Conservation (phyloP, 2,329 filamentous ascomycete genomes). For the Graphilbum sp. region DNA sequence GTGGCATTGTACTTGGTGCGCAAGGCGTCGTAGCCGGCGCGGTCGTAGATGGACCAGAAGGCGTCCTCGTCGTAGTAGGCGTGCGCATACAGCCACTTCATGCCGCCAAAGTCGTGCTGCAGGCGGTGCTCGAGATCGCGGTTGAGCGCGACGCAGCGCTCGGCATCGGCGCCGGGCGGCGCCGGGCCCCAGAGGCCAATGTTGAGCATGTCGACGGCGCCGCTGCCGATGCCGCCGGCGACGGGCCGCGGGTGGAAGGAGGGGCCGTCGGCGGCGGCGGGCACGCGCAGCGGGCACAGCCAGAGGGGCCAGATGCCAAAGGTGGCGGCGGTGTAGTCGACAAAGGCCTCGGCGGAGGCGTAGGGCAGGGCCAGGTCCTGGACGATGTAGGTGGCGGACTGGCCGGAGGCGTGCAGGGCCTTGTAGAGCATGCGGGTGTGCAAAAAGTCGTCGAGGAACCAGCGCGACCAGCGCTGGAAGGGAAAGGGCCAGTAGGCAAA, state of each 20-base stretch:
- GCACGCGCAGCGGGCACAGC: conserved; percentile 36
- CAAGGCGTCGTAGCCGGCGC: conserved; percentile 38
- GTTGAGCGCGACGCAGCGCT: conserved; percentile 53
- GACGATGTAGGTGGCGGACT: conserved; percentile 47
- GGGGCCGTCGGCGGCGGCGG: conserved; percentile 19
- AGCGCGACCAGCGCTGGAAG: conserved; percentile 48
- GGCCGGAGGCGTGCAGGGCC: conserved; percentile 50
- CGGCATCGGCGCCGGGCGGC: conserved; percentile 25
- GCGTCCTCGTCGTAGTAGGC: conserved; percentile 63
- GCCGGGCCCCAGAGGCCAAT: conserved; percentile 71
- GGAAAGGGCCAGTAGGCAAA: conserved; percentile 52
- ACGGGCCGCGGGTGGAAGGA: conserved; percentile 35
- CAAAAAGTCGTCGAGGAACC: conserved; percentile 55
- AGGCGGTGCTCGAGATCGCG: conserved; percentile 55
- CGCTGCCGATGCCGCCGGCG: background rate
- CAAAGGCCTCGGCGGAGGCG: conserved; percentile 30
- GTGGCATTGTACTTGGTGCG: conserved; percentile 45
- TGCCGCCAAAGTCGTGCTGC: conserved; percentile 44
- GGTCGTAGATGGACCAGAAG: conserved; percentile 50
- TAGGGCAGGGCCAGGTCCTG: conserved; percentile 50
- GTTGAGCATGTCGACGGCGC: conserved; percentile 32
- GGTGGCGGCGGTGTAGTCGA: conserved; percentile 34
- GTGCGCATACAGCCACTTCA: conserved; percentile 81
- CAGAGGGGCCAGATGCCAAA: conserved; percentile 43
- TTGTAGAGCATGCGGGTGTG: conserved; percentile 62